These are phyloP conservation scores for Amborella trichopoda DNA, from an alignment of 164 flowering plant species.

Conservation along the genomic window DNA sequence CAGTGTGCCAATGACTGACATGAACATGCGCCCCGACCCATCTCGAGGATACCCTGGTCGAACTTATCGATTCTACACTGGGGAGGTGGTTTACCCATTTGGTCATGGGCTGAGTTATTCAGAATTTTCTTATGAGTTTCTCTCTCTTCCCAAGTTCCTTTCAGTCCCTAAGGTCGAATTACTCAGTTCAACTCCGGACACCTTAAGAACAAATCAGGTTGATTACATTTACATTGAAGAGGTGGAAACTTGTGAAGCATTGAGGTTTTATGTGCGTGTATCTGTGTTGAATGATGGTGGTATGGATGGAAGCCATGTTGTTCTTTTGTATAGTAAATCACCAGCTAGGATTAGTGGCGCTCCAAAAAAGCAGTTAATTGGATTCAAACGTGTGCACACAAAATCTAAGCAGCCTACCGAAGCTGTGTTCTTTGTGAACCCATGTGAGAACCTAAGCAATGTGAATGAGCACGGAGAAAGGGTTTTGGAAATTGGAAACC, in stretches of 20 bases:
- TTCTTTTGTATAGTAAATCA: conserved; percentile 44
- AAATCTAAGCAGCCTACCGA: conserved; percentile 20
- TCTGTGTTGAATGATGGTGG: conserved; percentile 60
- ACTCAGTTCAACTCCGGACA: too few relatives aligned
- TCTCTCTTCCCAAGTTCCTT: conserved; percentile 44
- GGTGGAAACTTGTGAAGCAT: conserved; percentile 34
- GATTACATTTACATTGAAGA: conserved; percentile 35
- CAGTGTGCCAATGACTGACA: conserved; percentile 67
- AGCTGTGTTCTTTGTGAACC: conserved; percentile 45
- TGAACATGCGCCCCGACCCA: conserved; percentile 80
- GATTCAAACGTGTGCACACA: conserved; percentile 48
- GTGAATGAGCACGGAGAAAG: conserved; percentile 47
- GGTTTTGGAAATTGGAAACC: conserved; percentile 51
- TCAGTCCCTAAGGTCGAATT: conserved; percentile 16
- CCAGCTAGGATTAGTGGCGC: conserved; percentile 25
- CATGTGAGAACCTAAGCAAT: conserved; percentile 65
- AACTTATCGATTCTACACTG: conserved; percentile 81
- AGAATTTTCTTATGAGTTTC: conserved; percentile 35
- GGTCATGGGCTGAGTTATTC: conserved; percentile 80
- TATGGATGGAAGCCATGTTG: conserved; percentile 63
- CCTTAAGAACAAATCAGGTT: conserved; percentile 11
- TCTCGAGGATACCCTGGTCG: conserved; percentile 78
- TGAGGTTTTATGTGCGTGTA: conserved; percentile 38
- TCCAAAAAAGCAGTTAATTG: conserved; percentile 64
- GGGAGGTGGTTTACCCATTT: conserved; percentile 45